Evolutionary conservation across 2,329 filamentous ascomycete genomes (phyloP), one percentile per base, ranked within the genome.

Genomic region (Cylindrodendrum hubeiense): DNA sequence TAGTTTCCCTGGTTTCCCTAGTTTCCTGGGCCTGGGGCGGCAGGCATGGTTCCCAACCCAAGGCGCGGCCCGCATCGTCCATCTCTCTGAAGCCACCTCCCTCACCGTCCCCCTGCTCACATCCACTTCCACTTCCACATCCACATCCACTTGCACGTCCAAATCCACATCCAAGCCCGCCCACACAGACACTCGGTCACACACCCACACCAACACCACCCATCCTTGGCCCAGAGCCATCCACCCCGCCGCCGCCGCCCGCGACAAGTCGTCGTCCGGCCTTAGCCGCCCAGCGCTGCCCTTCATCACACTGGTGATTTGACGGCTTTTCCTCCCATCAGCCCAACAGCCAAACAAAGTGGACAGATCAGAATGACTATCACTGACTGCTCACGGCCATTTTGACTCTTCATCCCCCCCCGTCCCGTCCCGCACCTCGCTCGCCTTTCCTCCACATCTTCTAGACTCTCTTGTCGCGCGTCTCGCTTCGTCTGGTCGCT

Each of bases 291-390:
- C 71, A 68, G 62, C 58, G 47, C 30, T 64, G 53, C 34, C 10
- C 68, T 74, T 69, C 51, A 68, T 73, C 71, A 73, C 71, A 73
- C 57, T 55, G 34, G 61, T 53, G 50, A 46, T 70, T 62, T 60
- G 63, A 55, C 50, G 50, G 52, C 53, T 60, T 8, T 46, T 30
- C 55, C 12, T 60, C 63, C 62, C 65, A 71, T 70, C 67, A 63
- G 67, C 59, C 62, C 60, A 68, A 65, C 59, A 49, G 33, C 34
- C 43, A 72, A 49, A 41, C 46, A 65, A 54, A 60, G 66, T 65
- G 54, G 54, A 60, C 39, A 60, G 60, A 72, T 73, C 69, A 72
- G 53, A 71, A 60, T 44, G 63, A 55, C 19, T 54, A n/a, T 50
- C 39, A 46, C 50, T 13, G 17, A 24, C 19, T 39, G 10, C 24